Percentiles rank a stretch among this genome's conserved stretches.
phyloP scores from a whole-genome alignment of 805 yeast genomes.

The Monosporozyma yasuniensis region DNA sequence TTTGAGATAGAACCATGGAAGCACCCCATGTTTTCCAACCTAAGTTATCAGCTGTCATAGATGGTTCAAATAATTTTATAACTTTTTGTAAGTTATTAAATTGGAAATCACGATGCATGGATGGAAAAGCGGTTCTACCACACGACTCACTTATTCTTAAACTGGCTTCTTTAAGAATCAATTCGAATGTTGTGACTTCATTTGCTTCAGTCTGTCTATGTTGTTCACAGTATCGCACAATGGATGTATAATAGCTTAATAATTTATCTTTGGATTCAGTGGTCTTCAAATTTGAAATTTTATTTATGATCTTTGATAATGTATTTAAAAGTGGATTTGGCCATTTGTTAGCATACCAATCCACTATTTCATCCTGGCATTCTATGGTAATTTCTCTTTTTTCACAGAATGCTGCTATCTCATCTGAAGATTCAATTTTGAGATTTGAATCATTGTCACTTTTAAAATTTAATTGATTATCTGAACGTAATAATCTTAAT shows the following conservation, averaged over 20 bases:
- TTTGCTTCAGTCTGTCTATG: not conserved
- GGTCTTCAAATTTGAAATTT: conserved; percentile 31
- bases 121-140: conserved; percentile 78
- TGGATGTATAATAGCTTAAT: conserved; percentile 35
- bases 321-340: conserved; percentile 22
- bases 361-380: conserved; percentile 24
- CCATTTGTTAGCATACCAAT: conserved; percentile 39
- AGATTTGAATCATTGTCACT: not conserved
- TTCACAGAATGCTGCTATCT: conserved; percentile 21
- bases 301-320: conserved; percentile 25
- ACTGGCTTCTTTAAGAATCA: conserved; percentile 49
- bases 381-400: conserved; percentile 29
- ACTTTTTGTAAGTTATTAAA: conserved; percentile 32
- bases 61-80: conserved; percentile 59
- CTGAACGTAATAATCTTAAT: conserved; percentile 41
- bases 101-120: conserved; percentile 49
- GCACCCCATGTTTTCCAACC: conserved; percentile 98
- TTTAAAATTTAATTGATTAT: conserved; percentile 43
- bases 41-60: conserved; percentile 74
- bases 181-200: not conserved
- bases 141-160: conserved; percentile 66
- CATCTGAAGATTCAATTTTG: not conserved
- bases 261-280: conserved; percentile 41
- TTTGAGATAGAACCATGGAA: conserved; percentile 54
- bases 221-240: conserved; percentile 24